These are phyloP conservation scores for Eruca vesicaria DNA, from an alignment of 441 rosid species.

Conservation along the genomic window DNA sequence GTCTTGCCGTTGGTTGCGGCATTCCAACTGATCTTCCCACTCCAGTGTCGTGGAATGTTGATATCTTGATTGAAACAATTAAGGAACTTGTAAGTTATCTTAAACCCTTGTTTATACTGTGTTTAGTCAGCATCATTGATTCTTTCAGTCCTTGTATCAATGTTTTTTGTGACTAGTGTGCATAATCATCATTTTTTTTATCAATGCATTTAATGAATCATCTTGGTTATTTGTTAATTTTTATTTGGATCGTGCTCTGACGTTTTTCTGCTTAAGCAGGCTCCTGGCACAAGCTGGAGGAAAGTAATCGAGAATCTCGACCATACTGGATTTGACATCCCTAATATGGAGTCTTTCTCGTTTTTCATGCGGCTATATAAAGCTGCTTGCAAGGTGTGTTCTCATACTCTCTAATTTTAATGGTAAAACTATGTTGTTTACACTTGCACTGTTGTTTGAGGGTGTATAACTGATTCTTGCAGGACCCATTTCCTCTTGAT, in stretches of 20 bases:
- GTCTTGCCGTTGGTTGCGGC: slow-evolving; percentile 69
- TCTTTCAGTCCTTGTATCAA: not conserved
- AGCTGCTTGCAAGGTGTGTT: not conserved
- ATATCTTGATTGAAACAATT: slow-evolving; percentile 69
- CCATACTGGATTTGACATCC: not conserved
- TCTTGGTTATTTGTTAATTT: not conserved
- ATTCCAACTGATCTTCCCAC: slow-evolving; percentile 54
- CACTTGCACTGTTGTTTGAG: not conserved
- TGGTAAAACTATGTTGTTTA: not conserved
- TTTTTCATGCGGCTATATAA: not conserved
- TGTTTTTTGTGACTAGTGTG: not conserved
- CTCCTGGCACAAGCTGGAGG: not conserved
- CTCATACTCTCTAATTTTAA: not conserved
- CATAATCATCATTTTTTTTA: slow-evolving; percentile 4
- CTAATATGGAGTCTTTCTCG: slow-evolving; percentile 3
- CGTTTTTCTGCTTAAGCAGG: not conserved
- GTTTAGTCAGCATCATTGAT: not conserved
- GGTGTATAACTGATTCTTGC: not conserved
- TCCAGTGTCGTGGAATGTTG: slow-evolving; percentile 76
- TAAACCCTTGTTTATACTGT: not conserved
- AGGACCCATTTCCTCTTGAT: not conserved
- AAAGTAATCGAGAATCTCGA: not conserved
- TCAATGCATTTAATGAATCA: not conserved
- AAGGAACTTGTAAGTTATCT: slow-evolving; percentile 68
- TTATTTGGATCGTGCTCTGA: slow-evolving; percentile 2